Conservation (phyloP, 257 asterid species). For the Solanum neorickii region DNA sequence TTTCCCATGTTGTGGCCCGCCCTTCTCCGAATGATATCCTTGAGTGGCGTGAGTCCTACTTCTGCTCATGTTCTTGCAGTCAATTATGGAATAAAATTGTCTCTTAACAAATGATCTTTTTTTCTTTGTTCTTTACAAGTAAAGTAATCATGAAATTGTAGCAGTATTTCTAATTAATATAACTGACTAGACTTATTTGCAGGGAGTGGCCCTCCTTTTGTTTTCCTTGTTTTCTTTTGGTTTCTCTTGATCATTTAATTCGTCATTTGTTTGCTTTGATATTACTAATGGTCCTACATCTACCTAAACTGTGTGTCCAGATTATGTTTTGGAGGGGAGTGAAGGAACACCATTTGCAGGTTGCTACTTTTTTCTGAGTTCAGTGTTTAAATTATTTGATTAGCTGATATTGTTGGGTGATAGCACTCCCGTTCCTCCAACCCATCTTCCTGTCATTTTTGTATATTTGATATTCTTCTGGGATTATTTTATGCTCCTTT, state of each 20-base stretch:
- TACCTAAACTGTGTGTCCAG: slow-evolving; percentile 29
- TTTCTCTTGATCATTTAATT: background rate
- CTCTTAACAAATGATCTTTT: background rate
- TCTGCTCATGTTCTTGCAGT: background rate
- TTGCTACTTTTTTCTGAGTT: slow-evolving; percentile 17
- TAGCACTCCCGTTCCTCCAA: background rate
- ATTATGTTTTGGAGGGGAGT: slow-evolving; percentile 99
- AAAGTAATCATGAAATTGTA: background rate
- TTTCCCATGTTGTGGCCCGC: slow-evolving; percentile 90
- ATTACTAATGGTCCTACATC: background rate
- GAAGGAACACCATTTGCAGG: slow-evolving; percentile 99
- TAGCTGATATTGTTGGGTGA: background rate
- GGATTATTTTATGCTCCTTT: background rate
- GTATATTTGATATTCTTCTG: background rate
- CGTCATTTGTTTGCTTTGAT: slow-evolving; percentile 15
- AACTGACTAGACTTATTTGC: background rate
- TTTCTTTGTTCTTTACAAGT: background rate
- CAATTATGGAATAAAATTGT: background rate
- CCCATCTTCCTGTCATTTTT: background rate
- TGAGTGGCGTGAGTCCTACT: slow-evolving; percentile 88
- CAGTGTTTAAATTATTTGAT: background rate
- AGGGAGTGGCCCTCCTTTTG: background rate
- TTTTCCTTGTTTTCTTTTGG: background rate
- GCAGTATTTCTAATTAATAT: background rate
- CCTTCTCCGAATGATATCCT: slow-evolving; percentile 93